Base-by-base conservation (phyloP, 805 yeast genomes). In the Clavispora vitiphila region DNA sequence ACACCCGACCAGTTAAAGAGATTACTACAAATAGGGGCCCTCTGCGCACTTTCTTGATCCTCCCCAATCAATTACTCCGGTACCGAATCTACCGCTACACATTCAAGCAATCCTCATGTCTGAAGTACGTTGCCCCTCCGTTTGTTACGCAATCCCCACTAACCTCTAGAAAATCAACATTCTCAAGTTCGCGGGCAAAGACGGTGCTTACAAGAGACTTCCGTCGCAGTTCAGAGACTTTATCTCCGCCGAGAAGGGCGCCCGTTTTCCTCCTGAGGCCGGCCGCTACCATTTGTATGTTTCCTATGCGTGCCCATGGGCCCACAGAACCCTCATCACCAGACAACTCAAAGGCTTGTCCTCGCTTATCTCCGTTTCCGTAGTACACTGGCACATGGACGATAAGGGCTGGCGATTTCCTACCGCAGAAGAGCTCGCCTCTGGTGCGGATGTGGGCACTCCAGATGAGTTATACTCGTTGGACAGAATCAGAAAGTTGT, bases 301-400 rank as follows among this genome's bases (percentile, higher is more conserved):
- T 9, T 83, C 93, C 1, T 70, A 74, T 37, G 96, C 96, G 2
- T 91, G 99, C 64, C 98, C 99, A 4, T 91, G 97, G 90, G 97
- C 97, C 1, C 95, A 87, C 58, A 74, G 98, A 48, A 79, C 90
- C 0, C 69, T 90, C 44, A 82, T 88, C 40, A 72, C 82, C 3
- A 67, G 96, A 40, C 63, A 74, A 10, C 68, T 91, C 48, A 88
- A 89, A 67, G 96, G 96, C 1, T 62, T 70, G 54, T 49, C 72
- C 1, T 65, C 77, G 1, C 62, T 82, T 9, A 78, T 83, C 46
- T 77, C 80, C 3, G 71, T 82, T 24, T 79, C 90, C 16, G 88
- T 87, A 30, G 97, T 91, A 10, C 95, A 89, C 61, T 89, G 96
- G 91, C 81, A 80, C 55, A 76, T 91, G 83, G 96, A 85, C 50